Percentiles rank a stretch among this genome's conserved stretches.
Evolutionary conservation across 2,329 filamentous ascomycete genomes (phyloP).

Genomic region (Onygena corvina): DNA sequence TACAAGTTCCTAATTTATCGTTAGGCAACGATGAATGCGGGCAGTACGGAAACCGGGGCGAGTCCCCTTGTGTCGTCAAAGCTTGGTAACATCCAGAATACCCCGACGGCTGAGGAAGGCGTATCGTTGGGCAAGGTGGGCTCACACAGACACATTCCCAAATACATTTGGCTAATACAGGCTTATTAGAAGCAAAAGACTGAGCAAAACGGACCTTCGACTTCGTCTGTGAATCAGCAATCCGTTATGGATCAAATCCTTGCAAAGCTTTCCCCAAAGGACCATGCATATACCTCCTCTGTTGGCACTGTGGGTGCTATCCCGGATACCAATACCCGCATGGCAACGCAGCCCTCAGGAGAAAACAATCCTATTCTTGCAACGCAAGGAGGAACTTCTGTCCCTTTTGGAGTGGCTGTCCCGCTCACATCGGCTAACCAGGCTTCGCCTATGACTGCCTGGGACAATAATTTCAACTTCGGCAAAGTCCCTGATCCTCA

Average conservation of each 20-base stretch:
- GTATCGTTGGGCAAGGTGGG: conserved; percentile 27
- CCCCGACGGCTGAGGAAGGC: conserved; percentile 17
- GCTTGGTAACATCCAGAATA: conserved; percentile 24
- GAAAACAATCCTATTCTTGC: neutral
- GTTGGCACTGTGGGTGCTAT: neutral
- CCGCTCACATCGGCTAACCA: neutral
- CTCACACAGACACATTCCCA: neutral
- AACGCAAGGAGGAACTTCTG: neutral
- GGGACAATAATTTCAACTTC: neutral
- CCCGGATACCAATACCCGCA: neutral
- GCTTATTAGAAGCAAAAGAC: conserved; percentile 37
- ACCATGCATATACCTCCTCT: conserved; percentile 16
- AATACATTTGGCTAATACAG: conserved; percentile 22
- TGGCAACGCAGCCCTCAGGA: neutral
- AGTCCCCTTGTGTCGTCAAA: conserved; percentile 27
- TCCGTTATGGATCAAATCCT: conserved; percentile 53
- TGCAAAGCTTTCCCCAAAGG: conserved; percentile 31
- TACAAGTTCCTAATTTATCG: neutral
- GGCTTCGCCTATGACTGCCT: neutral
- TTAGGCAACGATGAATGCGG: conserved; percentile 18
- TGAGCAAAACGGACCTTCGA: conserved; percentile 22
- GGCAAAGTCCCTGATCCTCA: conserved; percentile 14
- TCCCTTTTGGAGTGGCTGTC: neutral
- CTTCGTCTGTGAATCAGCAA: conserved; percentile 13
- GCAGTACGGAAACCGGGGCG: conserved; percentile 19